Percentiles rank a stretch among this genome's conserved stretches.
Conservation (phyloP, 2,329 filamentous ascomycete genomes). For the Sclerotinia glacialis region DNA sequence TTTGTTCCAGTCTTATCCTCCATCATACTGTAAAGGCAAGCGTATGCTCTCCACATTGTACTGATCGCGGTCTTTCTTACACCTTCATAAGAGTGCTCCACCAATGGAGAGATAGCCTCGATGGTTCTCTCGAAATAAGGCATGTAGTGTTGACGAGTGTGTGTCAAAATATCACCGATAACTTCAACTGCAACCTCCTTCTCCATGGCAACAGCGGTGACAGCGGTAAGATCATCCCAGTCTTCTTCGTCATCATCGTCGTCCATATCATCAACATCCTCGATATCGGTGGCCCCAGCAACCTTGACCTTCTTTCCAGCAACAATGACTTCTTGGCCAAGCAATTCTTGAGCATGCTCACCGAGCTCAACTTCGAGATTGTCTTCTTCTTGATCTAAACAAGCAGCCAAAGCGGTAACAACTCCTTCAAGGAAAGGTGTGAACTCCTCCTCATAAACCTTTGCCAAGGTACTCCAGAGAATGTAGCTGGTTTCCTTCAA, state of each 20-base stretch:
- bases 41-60: slow-evolving; percentile 90
- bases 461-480: slow-evolving; percentile 89
- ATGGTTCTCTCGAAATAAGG: slow-evolving; percentile 88
- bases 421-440: slow-evolving; percentile 74
- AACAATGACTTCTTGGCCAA: slow-evolving; percentile 73
- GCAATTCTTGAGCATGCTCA: slow-evolving; percentile 69
- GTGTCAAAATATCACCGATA: slow-evolving; percentile 84
- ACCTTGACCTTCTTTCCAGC: slow-evolving; percentile 85
- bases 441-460: slow-evolving; percentile 86
- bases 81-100: slow-evolving; percentile 88
- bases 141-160: slow-evolving; percentile 76
- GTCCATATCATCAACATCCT: slow-evolving; percentile 58
- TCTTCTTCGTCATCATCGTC: slow-evolving; percentile 77
- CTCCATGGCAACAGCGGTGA: slow-evolving; percentile 87
- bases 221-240: slow-evolving; percentile 78
- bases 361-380: slow-evolving; percentile 74
- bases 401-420: slow-evolving; percentile 77
- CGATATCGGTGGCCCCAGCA: slow-evolving; percentile 59
- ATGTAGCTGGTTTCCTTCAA: slow-evolving; percentile 97
- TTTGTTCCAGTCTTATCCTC: slow-evolving; percentile 76
- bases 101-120: slow-evolving; percentile 73
- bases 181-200: slow-evolving; percentile 98
- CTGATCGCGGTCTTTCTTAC: slow-evolving; percentile 88
- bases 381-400: slow-evolving; percentile 83
- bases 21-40: slow-evolving; percentile 83